These are phyloP conservation scores for Nakaseomyces delphensis DNA, from an alignment of 1,139 yeast genomes.

Conservation along the genomic window DNA sequence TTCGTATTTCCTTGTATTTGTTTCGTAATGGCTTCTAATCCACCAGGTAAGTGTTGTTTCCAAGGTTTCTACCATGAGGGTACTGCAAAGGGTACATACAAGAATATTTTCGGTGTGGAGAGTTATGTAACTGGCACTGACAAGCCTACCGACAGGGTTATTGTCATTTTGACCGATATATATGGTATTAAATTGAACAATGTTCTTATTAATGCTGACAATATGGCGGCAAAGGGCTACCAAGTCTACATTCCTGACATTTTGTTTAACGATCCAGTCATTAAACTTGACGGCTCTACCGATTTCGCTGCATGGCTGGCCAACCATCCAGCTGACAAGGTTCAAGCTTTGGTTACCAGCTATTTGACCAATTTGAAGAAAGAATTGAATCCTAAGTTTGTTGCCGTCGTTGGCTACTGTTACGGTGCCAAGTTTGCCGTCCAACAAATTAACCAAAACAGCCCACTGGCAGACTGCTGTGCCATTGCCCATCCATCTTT, in stretches of 20 bases:
- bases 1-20: neutral
- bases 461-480: constrained; percentile 46
- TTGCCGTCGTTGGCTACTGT: constrained; percentile 70
- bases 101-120: constrained; percentile 39
- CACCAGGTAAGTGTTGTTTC: constrained; percentile 45
- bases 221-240: constrained; percentile 55
- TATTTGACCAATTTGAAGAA: constrained; percentile 39
- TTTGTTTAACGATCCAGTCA: constrained; percentile 44
- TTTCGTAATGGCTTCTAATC: constrained; percentile 44
- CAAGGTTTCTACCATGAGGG: constrained; percentile 44
- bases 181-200: constrained; percentile 55
- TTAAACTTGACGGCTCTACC: constrained; percentile 24
- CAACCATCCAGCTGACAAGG: constrained; percentile 43
- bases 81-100: constrained; percentile 38
- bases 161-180: constrained; percentile 63
- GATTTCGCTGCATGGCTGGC: constrained; percentile 44
- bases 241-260: constrained; percentile 69
- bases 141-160: constrained; percentile 34
- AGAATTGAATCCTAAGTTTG: constrained; percentile 42
- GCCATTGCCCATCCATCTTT: constrained; percentile 80
- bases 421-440: constrained; percentile 69
- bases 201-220: constrained; percentile 53
- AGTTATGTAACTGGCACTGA: constrained; percentile 50
- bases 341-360: constrained; percentile 36
- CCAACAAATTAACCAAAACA: constrained; percentile 40